Percentiles rank a stretch among this genome's conserved stretches.
These are phyloP conservation scores for Monosporascus cannonballus DNA, from an alignment of 2,329 filamentous ascomycete genomes.

Conservation along the genomic window DNA sequence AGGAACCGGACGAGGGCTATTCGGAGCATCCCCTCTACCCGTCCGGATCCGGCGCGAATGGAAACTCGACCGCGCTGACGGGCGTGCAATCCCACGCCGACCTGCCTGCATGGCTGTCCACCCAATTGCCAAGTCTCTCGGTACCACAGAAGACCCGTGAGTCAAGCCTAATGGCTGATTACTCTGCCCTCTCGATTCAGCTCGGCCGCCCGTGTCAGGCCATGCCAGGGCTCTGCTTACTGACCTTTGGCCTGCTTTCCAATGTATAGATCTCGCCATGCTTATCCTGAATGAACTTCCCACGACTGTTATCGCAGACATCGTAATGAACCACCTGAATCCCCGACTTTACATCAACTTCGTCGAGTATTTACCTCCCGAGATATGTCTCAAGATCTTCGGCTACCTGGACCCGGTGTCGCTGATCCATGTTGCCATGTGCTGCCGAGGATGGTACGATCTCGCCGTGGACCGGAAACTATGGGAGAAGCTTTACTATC, in stretches of 20 bases:
- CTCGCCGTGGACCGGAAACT: slow-evolving; percentile 76
- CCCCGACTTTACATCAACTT: slow-evolving; percentile 92
- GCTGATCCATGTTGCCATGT: slow-evolving; percentile 69
- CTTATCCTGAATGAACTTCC: slow-evolving; percentile 70
- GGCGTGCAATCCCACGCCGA: slow-evolving; percentile 35
- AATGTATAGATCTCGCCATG: slow-evolving; percentile 66
- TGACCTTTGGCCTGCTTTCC: slow-evolving; percentile 10
- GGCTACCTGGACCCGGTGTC: slow-evolving; percentile 78
- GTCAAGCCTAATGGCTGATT: slow-evolving; percentile 13
- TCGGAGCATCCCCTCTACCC: slow-evolving; percentile 65
- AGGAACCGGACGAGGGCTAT: slow-evolving; percentile 77
- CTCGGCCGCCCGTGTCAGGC: not conserved
- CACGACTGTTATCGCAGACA: slow-evolving; percentile 71
- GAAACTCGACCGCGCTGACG: slow-evolving; percentile 25
- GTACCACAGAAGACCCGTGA: slow-evolving; percentile 43
- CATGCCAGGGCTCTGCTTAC: not conserved
- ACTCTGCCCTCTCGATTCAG: slow-evolving; percentile 2
- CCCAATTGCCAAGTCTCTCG: slow-evolving; percentile 44
- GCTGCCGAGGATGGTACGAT: slow-evolving; percentile 76
- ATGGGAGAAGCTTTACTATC: slow-evolving; percentile 77
- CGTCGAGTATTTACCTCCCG: slow-evolving; percentile 74
- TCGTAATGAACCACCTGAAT: slow-evolving; percentile 68
- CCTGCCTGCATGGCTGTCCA: slow-evolving; percentile 43
- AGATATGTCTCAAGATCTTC: slow-evolving; percentile 86
- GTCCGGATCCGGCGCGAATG: slow-evolving; percentile 24